A percentile compares a stretch with the other conserved stretches of the same genome.
phyloP scores from a whole-genome alignment of 2,329 filamentous ascomycete genomes.

The Aspergillus sojae region DNA sequence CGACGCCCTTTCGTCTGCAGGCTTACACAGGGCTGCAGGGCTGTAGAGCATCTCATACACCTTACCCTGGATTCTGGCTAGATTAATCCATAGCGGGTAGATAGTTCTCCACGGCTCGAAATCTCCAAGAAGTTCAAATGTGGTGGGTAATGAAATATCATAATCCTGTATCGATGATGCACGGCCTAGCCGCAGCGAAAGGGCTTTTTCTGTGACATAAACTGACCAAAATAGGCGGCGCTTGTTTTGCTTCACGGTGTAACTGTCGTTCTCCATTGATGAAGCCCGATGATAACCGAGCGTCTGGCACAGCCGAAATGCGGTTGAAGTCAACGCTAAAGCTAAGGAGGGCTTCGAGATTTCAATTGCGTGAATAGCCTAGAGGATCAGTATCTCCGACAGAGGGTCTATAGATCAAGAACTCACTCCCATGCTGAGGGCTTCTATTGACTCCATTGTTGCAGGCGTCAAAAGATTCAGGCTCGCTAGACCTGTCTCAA shows the following conservation, averaged over 20 bases:
- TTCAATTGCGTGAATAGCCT: slow-evolving; percentile 66
- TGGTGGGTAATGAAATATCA: slow-evolving; percentile 56
- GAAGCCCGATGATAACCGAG: slow-evolving; percentile 59
- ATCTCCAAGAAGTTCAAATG: slow-evolving; percentile 15
- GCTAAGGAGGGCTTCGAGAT: slow-evolving; percentile 64
- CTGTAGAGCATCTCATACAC: slow-evolving; percentile 63
- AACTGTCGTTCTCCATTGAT: slow-evolving; percentile 30
- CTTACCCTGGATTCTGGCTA: slow-evolving; percentile 60
- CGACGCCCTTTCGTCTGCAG: slow-evolving; percentile 27
- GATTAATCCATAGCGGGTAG: slow-evolving; percentile 58
- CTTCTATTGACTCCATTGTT: slow-evolving; percentile 59
- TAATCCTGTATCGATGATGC: slow-evolving; percentile 61
- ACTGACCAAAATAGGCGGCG: slow-evolving; percentile 59
- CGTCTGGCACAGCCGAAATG: slow-evolving; percentile 63
- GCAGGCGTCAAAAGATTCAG: slow-evolving; percentile 61
- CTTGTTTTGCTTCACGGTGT: slow-evolving; percentile 33
- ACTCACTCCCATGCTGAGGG: slow-evolving; percentile 61
- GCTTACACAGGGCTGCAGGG: slow-evolving; percentile 31
- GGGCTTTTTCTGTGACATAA: slow-evolving; percentile 61
- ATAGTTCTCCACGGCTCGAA: slow-evolving; percentile 47
- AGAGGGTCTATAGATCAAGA: background rate
- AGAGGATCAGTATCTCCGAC: slow-evolving; percentile 7
- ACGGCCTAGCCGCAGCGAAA: slow-evolving; percentile 63
- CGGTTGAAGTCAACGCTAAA: slow-evolving; percentile 64
- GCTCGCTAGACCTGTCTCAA: slow-evolving; percentile 49